Evolutionary conservation across 495 filamentous ascomycete species (phyloP), one percentile per base, ranked within the genome.

Genomic region (Chaetomium fimeti): DNA sequence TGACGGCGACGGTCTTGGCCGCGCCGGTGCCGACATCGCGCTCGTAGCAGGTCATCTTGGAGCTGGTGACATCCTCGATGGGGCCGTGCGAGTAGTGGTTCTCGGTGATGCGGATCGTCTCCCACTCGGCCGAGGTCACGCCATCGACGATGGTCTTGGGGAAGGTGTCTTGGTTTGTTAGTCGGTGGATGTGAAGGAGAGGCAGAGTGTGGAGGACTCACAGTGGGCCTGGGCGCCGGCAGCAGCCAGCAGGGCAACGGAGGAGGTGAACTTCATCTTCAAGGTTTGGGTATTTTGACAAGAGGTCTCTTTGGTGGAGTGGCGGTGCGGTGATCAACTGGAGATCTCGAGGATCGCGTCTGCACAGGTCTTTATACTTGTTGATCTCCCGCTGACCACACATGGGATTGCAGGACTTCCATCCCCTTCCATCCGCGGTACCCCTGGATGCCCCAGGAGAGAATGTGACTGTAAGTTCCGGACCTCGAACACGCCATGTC

Each of bases 71-170:
- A 57, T 74, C 71, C 4, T 66, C 67, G 25, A 77, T 73, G 32
- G 76, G 76, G 43, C 66, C 68, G 63, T 71, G 71, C 47, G 76
- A 79, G 38, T 76, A 63, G 2, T 71, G 71, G 58, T 77, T 76
- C 66, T 82, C 74, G 67, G 82, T 82, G 69, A 74, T 80, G 22
- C 78, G 78, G 69, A 83, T 76, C 15, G 77, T 74, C 8, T 76
- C 68, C 48, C 72, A 79, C 28, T 74, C 74, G 69, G 77, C 76
- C 57, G 81, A 77, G 29, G 72, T 71, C 60, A 76, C 68, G 29
- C 68, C 69, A 32, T 72, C 62, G 40, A 64, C 67, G 64, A 60
- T 61, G 25, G 66, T 70, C 36, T 69, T 69, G 54, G 67, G 64
- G 60, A 72, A 63, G n/a, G 49, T 72, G 61, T 75, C 72, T 72